phyloP scores from a whole-genome alignment of 2,329 filamentous ascomycete genomes.

The Paraphaeosphaeria minitans region DNA sequence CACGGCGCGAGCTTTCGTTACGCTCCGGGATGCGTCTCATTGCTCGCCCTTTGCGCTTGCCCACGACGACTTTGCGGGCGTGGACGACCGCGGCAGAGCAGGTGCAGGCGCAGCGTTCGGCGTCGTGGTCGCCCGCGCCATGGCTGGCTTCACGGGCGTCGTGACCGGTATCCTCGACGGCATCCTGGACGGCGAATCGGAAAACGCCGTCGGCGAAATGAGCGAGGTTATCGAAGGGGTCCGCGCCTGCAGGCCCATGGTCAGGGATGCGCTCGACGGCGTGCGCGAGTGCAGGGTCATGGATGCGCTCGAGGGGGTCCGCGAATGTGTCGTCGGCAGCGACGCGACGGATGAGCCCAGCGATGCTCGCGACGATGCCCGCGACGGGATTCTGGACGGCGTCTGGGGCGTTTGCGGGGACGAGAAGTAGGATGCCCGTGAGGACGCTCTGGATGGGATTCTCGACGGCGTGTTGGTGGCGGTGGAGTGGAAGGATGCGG shows the following conservation, averaged over 20 bases:
- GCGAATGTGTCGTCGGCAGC: not conserved
- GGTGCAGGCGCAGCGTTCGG: not conserved
- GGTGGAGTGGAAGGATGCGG: not conserved
- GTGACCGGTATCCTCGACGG: not conserved
- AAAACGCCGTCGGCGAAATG: too few species aligned
- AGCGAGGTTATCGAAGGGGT: not conserved
- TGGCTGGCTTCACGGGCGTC: not conserved
- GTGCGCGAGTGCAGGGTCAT: not conserved
- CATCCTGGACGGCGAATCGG: too few species aligned
- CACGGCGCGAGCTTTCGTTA: too few species aligned
- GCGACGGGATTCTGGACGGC: not conserved
- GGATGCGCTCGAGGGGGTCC: not conserved
- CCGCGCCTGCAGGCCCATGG: too few species aligned
- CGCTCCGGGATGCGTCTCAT: not conserved
- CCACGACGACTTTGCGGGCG: not conserved
- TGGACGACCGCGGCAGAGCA: not conserved
- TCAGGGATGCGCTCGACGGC: not conserved
- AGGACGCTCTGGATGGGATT: not conserved
- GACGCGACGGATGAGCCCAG: not conserved
- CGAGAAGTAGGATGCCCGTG: not conserved
- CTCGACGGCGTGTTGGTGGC: not conserved
- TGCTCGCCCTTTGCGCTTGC: not conserved
- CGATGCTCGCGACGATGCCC: not conserved
- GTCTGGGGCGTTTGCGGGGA: not conserved
- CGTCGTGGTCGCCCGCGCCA: not conserved